Conservation (phyloP, 331 rosid genomes). For the Saraca asoca region DNA sequence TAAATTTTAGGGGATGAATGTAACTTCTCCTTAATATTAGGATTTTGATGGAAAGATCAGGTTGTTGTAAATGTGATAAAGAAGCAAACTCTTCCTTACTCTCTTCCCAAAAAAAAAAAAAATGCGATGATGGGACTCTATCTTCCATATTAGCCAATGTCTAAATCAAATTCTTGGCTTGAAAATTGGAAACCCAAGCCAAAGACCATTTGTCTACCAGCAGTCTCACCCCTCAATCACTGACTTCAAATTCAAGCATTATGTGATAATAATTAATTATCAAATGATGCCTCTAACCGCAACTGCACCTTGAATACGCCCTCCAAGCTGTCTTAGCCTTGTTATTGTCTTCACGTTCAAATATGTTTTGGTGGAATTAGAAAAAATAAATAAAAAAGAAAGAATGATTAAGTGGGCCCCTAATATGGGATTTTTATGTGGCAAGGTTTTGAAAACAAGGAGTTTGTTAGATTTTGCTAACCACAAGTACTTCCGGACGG, state of each 20-base stretch:
- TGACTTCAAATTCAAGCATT: slow-evolving; percentile 68
- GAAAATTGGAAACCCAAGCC: slow-evolving; percentile 39
- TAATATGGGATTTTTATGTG: slow-evolving; percentile 22
- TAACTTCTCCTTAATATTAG: slow-evolving; percentile 45
- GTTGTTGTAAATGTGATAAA: slow-evolving; percentile 76
- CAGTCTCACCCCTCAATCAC: slow-evolving; percentile 17
- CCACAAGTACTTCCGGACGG: neutral
- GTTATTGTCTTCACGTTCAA: slow-evolving; percentile 29
- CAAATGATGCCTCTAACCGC: slow-evolving; percentile 63
- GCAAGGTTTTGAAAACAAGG: too few species aligned
- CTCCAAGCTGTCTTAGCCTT: slow-evolving; percentile 36
- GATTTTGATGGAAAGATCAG: slow-evolving; percentile 65
- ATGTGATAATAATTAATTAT: slow-evolving; percentile 28
- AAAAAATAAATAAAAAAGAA: slow-evolving; percentile 12
- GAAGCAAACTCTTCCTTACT: slow-evolving; percentile 57
- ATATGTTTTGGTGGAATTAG: slow-evolving; percentile 24
- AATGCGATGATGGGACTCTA: neutral
- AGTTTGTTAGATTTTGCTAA: slow-evolving; percentile 9
- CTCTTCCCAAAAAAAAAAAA: neutral
- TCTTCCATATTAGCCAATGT: neutral
- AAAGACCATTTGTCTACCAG: slow-evolving; percentile 12
- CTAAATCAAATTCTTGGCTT: slow-evolving; percentile 41
- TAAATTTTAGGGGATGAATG: too few species aligned
- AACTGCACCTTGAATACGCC: slow-evolving; percentile 45
- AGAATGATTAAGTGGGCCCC: slow-evolving; percentile 35